A percentile compares a stretch with the other conserved stretches of the same genome.
Evolutionary conservation across 2,329 filamentous ascomycete genomes (phyloP).

Genomic region (Rhynchosporium graminicola): DNA sequence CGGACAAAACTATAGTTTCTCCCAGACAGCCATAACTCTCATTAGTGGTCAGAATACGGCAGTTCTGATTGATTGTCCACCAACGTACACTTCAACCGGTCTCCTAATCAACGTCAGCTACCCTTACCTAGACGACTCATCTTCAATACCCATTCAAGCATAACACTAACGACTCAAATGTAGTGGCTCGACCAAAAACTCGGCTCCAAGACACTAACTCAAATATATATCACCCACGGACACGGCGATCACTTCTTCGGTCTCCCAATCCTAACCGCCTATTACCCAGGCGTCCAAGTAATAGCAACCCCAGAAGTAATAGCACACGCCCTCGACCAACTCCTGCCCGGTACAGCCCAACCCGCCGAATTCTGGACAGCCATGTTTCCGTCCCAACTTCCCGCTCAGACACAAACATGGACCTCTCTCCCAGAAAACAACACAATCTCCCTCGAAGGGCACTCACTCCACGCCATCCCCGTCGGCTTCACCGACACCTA

Average conservation of each 20-base stretch:
- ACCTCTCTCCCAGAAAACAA: neutral
- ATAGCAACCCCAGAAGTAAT: neutral
- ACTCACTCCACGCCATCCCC: conserved; percentile 26
- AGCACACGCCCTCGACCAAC: neutral
- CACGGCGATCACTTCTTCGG: conserved; percentile 44
- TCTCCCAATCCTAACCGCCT: conserved; percentile 31
- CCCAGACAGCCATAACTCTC: conserved; percentile 27
- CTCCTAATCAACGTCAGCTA: conserved; percentile 32
- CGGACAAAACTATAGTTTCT: conserved; percentile 19
- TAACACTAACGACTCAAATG: too few species aligned
- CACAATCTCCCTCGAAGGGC: conserved; percentile 7
- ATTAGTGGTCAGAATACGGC: conserved; percentile 36
- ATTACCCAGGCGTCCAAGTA: conserved; percentile 35
- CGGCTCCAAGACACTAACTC: conserved; percentile 36
- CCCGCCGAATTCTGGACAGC: neutral
- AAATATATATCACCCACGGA: conserved; percentile 47
- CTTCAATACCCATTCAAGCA: too few species aligned
- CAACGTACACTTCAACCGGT: conserved; percentile 39
- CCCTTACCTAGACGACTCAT: too few species aligned
- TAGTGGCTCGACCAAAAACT: conserved; percentile 42
- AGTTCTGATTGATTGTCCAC: conserved; percentile 44
- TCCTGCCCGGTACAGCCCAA: neutral
- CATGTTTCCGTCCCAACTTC: neutral
- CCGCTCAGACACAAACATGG: neutral
- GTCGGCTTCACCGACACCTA: conserved; percentile 39